A percentile compares a stretch with the other conserved stretches of the same genome.
Conservation (phyloP, 176 grass and related monocot species). For the Eragrostis curvula region DNA sequence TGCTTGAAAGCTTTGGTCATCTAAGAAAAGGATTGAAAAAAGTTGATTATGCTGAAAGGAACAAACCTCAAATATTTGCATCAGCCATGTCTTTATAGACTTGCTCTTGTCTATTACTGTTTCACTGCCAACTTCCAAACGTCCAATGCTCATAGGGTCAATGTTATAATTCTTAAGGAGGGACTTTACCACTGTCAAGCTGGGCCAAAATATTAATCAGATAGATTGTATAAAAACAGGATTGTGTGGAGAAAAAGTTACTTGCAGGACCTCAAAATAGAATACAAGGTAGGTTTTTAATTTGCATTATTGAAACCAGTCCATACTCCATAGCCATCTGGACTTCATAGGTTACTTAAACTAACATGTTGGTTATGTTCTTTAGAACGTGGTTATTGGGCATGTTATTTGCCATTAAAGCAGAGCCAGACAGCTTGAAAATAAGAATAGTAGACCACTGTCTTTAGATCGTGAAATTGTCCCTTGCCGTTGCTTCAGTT, state of each 20-base stretch:
- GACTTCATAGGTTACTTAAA: neutral
- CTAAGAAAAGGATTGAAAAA: neutral
- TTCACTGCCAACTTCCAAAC: slow-evolving; percentile 96
- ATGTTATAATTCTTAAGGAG: slow-evolving; percentile 87
- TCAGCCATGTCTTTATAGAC: slow-evolving; percentile 98
- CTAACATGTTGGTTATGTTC: neutral
- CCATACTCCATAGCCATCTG: neutral
- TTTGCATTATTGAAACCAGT: no score
- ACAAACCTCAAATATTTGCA: slow-evolving; percentile 99
- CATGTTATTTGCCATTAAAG: neutral
- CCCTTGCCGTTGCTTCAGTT: neutral
- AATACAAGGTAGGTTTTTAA: no score
- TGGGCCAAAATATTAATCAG: slow-evolving; percentile 24
- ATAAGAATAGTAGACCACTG: neutral
- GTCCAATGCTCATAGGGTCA: slow-evolving; percentile 82
- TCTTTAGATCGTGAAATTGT: neutral
- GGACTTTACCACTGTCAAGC: slow-evolving; percentile 87
- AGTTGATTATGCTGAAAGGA: neutral
- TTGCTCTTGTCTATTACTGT: slow-evolving; percentile 99
- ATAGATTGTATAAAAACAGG: neutral
- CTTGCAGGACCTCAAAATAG: neutral
- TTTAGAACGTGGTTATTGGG: no score
- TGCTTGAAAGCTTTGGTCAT: neutral
- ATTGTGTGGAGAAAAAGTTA: neutral
- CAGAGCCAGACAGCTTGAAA: neutral